Evolutionary conservation across 305 asterid species (phyloP).

Genomic region (Fraxinus baroniana): DNA sequence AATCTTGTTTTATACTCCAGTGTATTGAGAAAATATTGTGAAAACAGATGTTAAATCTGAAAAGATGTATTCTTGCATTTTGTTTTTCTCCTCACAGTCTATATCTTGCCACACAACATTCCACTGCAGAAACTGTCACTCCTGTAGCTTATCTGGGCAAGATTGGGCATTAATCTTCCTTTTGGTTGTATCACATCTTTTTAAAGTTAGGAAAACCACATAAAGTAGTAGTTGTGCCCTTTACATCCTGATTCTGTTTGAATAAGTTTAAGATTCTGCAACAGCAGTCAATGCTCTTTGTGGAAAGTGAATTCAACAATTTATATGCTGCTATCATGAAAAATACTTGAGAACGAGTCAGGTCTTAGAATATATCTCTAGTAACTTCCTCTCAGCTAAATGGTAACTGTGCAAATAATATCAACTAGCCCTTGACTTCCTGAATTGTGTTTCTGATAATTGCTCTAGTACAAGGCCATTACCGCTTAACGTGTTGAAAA

Average conservation of each 20-base stretch:
- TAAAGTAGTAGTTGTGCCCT: not conserved
- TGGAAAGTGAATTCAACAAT: not conserved
- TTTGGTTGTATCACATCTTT: not conserved
- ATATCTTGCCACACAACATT: not conserved
- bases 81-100: not conserved
- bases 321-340: not conserved
- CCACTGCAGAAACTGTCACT: not conserved
- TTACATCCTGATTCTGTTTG: not conserved
- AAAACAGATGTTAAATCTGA: not conserved
- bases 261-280: not conserved
- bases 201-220: not conserved
- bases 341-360: not conserved
- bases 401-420: not conserved
- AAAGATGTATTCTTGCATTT: not conserved
- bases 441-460: conserved; percentile 17
- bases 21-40: not conserved
- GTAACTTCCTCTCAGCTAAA: not conserved
- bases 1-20: not conserved
- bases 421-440: conserved; percentile 2
- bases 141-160: not conserved
- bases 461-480: conserved; percentile 16
- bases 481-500: conserved; percentile 11
- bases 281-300: not conserved
- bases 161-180: not conserved
- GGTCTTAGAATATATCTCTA: not conserved